A percentile compares a stretch with the other conserved stretches of the same genome.
phyloP scores from a whole-genome alignment of 2,329 filamentous ascomycete species.

The Hansfordia pulvinata region DNA sequence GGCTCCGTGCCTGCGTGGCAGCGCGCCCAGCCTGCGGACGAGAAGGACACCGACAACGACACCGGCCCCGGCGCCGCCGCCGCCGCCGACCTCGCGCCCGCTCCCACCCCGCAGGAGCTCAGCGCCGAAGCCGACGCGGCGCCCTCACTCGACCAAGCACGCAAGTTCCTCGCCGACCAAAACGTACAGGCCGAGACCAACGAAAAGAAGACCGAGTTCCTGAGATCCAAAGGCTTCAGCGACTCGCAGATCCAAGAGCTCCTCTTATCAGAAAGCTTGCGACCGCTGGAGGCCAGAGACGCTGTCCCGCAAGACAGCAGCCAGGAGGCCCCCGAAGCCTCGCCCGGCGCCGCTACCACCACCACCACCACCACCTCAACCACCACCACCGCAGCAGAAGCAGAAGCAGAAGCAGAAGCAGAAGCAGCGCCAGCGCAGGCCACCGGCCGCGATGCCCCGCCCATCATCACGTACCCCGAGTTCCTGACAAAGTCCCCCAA shows the following conservation, averaged over 20 bases:
- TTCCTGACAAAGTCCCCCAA: conserved; percentile 45
- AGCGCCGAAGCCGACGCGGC: conserved; percentile 12
- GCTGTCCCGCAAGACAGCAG: too few relatives aligned
- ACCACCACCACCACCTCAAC: too few relatives aligned
- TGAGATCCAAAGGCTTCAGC: conserved; percentile 62
- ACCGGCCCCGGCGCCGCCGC: too few relatives aligned
- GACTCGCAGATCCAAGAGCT: conserved; percentile 55
- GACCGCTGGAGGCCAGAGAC: conserved; percentile 11
- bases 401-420: conserved; percentile 1
- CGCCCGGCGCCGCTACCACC: too few relatives aligned
- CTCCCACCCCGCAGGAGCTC: conserved; percentile 5
- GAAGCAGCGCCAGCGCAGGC: neutral
- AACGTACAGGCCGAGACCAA: conserved; percentile 53
- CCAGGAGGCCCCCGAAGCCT: conserved; percentile 4
- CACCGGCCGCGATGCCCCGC: conserved; percentile 28
- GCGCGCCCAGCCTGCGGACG: too few relatives aligned
- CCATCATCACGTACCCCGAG: conserved; percentile 58
- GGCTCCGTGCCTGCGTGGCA: too few relatives aligned
- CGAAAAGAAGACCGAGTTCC: conserved; percentile 63
- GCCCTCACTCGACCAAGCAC: conserved; percentile 47
- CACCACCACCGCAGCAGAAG: too few relatives aligned
- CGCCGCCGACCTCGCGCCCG: too few relatives aligned
- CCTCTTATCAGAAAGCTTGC: conserved; percentile 33
- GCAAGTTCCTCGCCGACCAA: conserved; percentile 63
- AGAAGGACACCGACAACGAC: too few relatives aligned